Base-by-base conservation (phyloP, 176 grass and related monocot species). In the Bromus sterilis region DNA sequence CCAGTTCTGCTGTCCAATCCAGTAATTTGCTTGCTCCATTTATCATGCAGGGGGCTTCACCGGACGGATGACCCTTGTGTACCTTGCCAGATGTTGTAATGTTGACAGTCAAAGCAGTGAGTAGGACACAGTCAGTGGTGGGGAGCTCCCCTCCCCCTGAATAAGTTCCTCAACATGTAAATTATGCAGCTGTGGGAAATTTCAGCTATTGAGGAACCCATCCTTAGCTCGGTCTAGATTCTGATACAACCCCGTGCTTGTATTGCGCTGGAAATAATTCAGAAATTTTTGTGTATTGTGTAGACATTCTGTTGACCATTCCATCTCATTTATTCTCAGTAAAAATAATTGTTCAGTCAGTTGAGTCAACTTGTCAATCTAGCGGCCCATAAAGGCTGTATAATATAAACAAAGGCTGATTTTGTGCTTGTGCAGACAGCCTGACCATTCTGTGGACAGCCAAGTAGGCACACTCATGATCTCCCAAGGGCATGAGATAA, bases 121-220 rank as follows among this genome's bases (percentile, higher is more conserved):
- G 56, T 62, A 35, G 43, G 43, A 31, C 29, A 42, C n/a, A n/a
- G n/a, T n/a, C n/a, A n/a, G n/a, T n/a, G n/a, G 71, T 16, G 13
- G 56, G 28, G 53, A 82, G 43, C 9, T 53, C 43, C 72, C 16
- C 2, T 77, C 33, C 43, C 69, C 11, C 3, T 77, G 55, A 43
- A 73, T 71, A 86, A 82, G 36, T 58, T 29, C 67, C 29, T 26
- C 73, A 78, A 44, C 66, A 4, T 89, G 83, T 89, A 89, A 42
- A 86, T 89, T 59, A 74, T 66, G 75, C 43, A 48, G 79, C 12
- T 28, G 23, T 78, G 67, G 83, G 74, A 74, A 74, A 68, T 82
- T 48, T 37, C 57, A 67, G 66, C 29, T 42, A 32, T 30, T 26
- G 36, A 70, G 77, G 69, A 40, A 2, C 10, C 2, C 16, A 48